Evolutionary conservation across 2,329 filamentous ascomycete species (phyloP), one percentile per base, ranked within the genome.

Genomic region (Ascochyta lentis): DNA sequence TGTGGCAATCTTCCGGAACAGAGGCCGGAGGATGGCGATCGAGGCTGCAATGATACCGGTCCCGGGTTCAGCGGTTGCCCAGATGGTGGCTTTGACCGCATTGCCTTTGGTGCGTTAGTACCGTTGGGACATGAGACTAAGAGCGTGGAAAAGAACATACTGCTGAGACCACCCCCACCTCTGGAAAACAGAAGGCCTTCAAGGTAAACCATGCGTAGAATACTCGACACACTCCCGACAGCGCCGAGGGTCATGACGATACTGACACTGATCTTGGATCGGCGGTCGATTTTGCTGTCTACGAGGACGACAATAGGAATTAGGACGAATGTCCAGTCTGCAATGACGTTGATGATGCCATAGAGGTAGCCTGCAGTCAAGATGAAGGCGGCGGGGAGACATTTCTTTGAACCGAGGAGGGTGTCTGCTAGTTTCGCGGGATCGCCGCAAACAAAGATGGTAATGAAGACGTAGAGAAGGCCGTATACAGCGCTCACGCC

Each of bases 1-100:
- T 4, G 55, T 51, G 8, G 56, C 64, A 23, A 72, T 56, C 22
- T 68, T 61, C 38, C 70, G 70, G 40, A 81, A 72, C 7, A 82
- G 65, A 1, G 80, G 80, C 0, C 80, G 78, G 1, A 82, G 73
- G 4, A 79, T 76, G 7, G 79, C 78, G 34, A 80, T 69, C 7
- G 79, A 81, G 3, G 79, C 80, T 12, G 81, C 80, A 7, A 79
- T 74, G 58, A 84, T 81, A 16, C 81, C 81, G 16, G 78, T 80
- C 9, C 79, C 81, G 31, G 80, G 78, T 57, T 82, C 81, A 23
- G 81, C 73, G 29, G 81, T 75, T 3, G 79, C 79, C 79, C 79
- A 82, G 38, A 78, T 74, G 13, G 71, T 76, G 23, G 73, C 72
- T 60, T 74, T 73, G 34, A 74, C 74, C 49, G 75, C 69, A 50